Conservation (phyloP, 208 protist genomes). For the Acanthamoeba quina region DNA sequence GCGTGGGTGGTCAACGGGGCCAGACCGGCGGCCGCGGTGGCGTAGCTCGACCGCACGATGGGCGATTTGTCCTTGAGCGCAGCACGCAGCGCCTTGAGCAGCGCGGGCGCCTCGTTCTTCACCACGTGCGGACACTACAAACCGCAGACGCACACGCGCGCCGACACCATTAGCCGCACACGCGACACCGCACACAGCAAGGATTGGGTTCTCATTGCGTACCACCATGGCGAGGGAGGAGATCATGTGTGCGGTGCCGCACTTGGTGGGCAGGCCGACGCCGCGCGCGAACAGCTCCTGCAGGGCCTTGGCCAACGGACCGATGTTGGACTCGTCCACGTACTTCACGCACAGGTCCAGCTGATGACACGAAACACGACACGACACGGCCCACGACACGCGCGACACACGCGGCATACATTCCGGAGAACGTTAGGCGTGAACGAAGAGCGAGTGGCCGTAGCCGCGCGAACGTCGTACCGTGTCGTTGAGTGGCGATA, state of each 20-base stretch:
- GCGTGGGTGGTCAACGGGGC: slow-evolving; percentile 65
- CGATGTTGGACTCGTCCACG: slow-evolving; percentile 77
- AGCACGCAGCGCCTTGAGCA: slow-evolving; percentile 67
- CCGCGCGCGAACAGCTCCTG: slow-evolving; percentile 77
- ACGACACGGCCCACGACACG: neutral
- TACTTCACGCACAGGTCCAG: slow-evolving; percentile 79
- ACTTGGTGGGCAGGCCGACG: slow-evolving; percentile 81
- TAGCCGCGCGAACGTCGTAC: neutral
- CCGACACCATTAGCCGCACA: neutral
- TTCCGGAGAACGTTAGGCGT: neutral
- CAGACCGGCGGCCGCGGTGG: slow-evolving; percentile 59
- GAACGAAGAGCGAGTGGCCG: neutral
- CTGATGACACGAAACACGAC: neutral
- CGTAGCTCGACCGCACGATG: slow-evolving; percentile 69
- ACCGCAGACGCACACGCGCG: neutral
- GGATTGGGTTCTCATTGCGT: neutral
- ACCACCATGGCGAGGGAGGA: slow-evolving; percentile 47
- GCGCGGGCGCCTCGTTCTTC: slow-evolving; percentile 30
- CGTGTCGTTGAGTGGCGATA: slow-evolving; percentile 81
- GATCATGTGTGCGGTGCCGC: slow-evolving; percentile 79
- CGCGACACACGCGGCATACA: neutral
- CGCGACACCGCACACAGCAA: no score
- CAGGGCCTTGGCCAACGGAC: slow-evolving; percentile 55
- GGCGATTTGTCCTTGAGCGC: slow-evolving; percentile 75
- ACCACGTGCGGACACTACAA: slow-evolving; percentile 44